Base-by-base conservation (phyloP, 306 rosid species). In the Vicia faba region DNA sequence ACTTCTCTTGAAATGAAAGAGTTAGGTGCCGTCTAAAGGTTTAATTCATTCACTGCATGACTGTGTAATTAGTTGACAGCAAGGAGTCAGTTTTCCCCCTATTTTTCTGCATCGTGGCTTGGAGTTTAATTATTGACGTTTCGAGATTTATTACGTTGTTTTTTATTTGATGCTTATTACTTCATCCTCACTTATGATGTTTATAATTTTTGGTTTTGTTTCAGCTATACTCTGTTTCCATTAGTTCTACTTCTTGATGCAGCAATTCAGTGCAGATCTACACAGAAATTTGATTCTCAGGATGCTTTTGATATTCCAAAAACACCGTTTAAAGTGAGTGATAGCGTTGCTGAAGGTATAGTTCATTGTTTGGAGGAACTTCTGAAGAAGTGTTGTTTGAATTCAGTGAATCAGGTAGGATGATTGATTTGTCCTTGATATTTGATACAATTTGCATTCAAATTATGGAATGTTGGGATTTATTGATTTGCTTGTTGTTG, bases 331-430 rank as follows among this genome's bases (percentile, higher is more conserved):
- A 69, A 69, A 80, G 87, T 93, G 79, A 83, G 85, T 55, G 98
- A 93, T 58, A 51, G 66, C 2, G 84, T 93, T 75, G 98, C 97
- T 12, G 97, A 93, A 89, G 95, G 96, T 20, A 86, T 88, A 19
- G 84, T 93, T 67, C 79, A 66, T 44, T 93, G 98, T 84, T 84
- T 93, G 73, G 87, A 84, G 76, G 97, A 88, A 64, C 89, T 93
- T 66, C 80, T 93, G 61, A 82, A 59, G 59, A 93, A 93, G 87
- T 93, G 98, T 71, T 63, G 39, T 69, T 72, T 93, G 72, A 86
- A 75, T 75, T 89, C 98, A 45, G 87, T 84, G 74, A 91, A 89
- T 62, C 98, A 89, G 98, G 98, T 93, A 48, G 59, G 73, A 69
- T 64, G 45, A 63, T 78, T 61, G 31, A 60, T 78, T 73, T 77